phyloP scores from a whole-genome alignment of 2,329 filamentous ascomycete genomes.

The Ceratocystis cubensis region DNA sequence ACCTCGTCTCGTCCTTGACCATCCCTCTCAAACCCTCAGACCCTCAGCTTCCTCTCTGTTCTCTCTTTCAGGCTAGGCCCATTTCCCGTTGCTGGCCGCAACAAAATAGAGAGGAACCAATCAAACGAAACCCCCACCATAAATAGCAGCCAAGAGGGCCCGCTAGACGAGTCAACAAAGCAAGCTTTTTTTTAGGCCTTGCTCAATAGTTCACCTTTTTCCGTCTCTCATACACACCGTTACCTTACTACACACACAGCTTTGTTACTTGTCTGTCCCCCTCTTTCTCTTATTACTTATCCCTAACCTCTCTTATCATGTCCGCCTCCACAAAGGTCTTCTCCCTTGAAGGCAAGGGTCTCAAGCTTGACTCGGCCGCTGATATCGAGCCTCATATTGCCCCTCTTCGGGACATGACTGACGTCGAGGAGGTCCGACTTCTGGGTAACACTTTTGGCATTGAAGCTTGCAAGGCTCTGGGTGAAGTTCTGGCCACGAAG shows the following conservation, averaged over 20 bases:
- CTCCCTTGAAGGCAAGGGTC: slow-evolving; percentile 78
- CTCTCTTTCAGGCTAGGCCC: background rate
- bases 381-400: slow-evolving; percentile 79
- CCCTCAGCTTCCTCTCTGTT: background rate
- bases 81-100: background rate
- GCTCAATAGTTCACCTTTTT: background rate
- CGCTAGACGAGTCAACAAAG: background rate
- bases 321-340: slow-evolving; percentile 52
- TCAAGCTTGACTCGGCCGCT: slow-evolving; percentile 81
- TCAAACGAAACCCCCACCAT: background rate
- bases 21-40: too few relatives aligned
- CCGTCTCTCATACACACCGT: background rate
- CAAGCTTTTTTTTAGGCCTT: background rate
- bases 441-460: slow-evolving; percentile 88
- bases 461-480: slow-evolving; percentile 72
- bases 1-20: too few relatives aligned
- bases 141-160: background rate
- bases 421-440: slow-evolving; percentile 75
- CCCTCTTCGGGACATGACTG: slow-evolving; percentile 54
- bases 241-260: background rate
- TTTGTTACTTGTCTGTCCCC: background rate
- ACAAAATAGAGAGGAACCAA: slow-evolving; percentile 1
- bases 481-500: slow-evolving; percentile 72
- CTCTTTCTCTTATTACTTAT: background rate
- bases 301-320: slow-evolving; percentile 29